phyloP scores from a whole-genome alignment of 768 basidiomycete genomes.

The Calocera viscosa region DNA sequence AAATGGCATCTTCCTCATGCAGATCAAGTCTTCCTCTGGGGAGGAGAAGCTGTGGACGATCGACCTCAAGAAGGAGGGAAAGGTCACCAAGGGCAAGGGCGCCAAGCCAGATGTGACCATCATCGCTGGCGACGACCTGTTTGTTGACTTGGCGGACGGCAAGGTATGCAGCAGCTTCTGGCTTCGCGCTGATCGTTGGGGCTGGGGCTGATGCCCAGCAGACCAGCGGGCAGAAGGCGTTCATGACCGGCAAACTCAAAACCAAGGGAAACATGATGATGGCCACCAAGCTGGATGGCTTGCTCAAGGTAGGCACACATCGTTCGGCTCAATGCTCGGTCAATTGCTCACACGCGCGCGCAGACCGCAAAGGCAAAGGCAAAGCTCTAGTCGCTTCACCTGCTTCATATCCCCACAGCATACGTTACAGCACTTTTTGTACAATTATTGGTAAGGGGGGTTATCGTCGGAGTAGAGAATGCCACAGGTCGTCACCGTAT shows the following conservation, averaged over 20 bases:
- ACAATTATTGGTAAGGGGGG: constrained; percentile 9
- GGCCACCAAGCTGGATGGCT: constrained; percentile 74
- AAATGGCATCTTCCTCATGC: constrained; percentile 78
- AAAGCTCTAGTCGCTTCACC: constrained; percentile 28
- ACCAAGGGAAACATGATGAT: constrained; percentile 88
- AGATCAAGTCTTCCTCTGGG: constrained; percentile 58
- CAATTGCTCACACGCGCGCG: neutral
- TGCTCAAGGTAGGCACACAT: constrained; percentile 55
- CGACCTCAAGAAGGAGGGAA: constrained; percentile 76
- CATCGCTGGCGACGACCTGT: constrained; percentile 62
- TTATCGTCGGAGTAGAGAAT: constrained; percentile 13
- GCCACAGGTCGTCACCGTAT: neutral
- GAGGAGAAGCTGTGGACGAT: constrained; percentile 77
- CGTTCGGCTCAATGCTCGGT: neutral
- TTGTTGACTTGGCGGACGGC: constrained; percentile 55
- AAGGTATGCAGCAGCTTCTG: constrained; percentile 36
- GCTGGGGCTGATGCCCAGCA: constrained; percentile 27
- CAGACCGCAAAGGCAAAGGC: constrained; percentile 29
- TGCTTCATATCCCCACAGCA: constrained; percentile 6
- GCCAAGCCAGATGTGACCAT: constrained; percentile 74
- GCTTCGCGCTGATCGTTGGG: neutral
- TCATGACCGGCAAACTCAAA: constrained; percentile 90
- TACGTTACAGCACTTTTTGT: constrained; percentile 9
- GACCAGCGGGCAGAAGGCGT: constrained; percentile 87
- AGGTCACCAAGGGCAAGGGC: constrained; percentile 59